Evolutionary conservation across 768 basidiomycete species (phyloP), one percentile per base, ranked within the genome.

Genomic region (Leccinum aurantiacum): DNA sequence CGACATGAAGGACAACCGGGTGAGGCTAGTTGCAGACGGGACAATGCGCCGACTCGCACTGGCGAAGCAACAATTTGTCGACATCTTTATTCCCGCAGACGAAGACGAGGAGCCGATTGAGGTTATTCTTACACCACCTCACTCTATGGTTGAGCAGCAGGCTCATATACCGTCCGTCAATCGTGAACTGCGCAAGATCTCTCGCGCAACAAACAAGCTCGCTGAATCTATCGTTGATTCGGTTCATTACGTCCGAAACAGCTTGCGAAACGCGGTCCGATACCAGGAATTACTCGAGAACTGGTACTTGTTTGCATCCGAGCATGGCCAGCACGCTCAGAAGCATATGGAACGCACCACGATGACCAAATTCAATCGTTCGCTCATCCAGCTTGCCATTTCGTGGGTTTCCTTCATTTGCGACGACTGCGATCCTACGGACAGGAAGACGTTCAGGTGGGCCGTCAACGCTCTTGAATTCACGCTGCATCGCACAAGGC

Each of bases 391-490:
- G 61, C 83, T 98, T 55, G 93, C 95, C 10, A 98, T 98, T 66
- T 90, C 92, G 13, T 99, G 96, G 96, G 93, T 98, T 35, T 89
- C 94, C 48, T 98, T 99, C 79, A 96, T 98, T 63, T 97, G 94
- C 76, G 95, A 98, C 69, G 93, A 95, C 67, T 99, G 97, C 76
- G 92, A 97, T 66, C 94, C 95, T 8, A 90, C 92, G 35, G 95
- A 98, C 73, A 84, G 93, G 59, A 91, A 89, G 73, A 98, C 94
- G 0, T 99, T 99, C 82, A 90, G 91, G 71, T 98, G 95, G 95
- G 95, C 97, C 8, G 95, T 99, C 56, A 91, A 89, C 59, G 95
- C 97, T 2, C 84, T 99, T 31, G 94, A 97, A 70, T 98, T 95
- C 70, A 88, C 94, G 1, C 84, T 93, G 60, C 84, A 88, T 61